Evolutionary conservation across 2,329 filamentous ascomycete species (phyloP).

Genomic region (Epichloe hybrida): DNA sequence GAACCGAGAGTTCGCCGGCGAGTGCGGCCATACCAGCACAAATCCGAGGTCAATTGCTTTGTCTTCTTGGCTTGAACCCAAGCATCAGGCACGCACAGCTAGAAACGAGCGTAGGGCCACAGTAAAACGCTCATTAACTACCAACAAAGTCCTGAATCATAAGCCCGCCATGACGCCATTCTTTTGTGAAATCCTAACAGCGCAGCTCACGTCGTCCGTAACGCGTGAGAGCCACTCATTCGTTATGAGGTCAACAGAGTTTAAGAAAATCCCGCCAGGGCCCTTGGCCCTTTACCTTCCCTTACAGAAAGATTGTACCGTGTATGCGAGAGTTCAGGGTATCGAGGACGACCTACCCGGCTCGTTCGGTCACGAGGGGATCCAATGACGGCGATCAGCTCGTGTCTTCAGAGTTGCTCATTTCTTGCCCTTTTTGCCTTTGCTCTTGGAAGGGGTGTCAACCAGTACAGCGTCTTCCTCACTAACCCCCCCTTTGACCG

Average conservation of each 20-base stretch:
- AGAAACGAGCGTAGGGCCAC: neutral
- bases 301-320: neutral
- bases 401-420: neutral
- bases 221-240: neutral
- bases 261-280: neutral
- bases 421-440: conserved; percentile 50
- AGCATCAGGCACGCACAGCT: neutral
- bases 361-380: neutral
- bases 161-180: neutral
- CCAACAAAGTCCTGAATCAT: neutral
- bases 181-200: neutral
- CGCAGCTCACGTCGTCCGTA: neutral
- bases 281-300: neutral
- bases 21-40: no score
- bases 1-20: neutral
- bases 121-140: neutral
- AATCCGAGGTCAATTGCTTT: no score
- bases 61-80: neutral
- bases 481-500: conserved; percentile 20
- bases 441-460: conserved; percentile 44
- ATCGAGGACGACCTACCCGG: neutral
- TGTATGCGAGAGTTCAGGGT: neutral
- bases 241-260: neutral
- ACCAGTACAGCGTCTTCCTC: conserved; percentile 54
- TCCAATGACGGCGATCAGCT: neutral